Evolutionary conservation across 1,284 basidiomycete species (phyloP).

Genomic region (Schizophyllum amplum): DNA sequence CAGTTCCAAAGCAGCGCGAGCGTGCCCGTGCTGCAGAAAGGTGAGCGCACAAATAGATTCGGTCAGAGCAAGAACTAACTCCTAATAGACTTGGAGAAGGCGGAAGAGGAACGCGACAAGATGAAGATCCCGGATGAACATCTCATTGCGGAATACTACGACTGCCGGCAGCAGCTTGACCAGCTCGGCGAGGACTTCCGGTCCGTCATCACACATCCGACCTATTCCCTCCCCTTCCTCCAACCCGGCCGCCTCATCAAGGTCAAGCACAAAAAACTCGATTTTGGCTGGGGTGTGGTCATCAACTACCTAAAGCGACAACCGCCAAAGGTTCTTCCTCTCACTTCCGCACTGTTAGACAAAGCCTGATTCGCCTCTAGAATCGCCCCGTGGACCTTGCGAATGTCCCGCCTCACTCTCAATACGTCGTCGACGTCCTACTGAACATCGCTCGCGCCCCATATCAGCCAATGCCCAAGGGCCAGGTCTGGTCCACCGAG

Average conservation of each 20-base stretch:
- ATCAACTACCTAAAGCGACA: constrained; percentile 87
- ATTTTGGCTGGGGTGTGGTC: constrained; percentile 96
- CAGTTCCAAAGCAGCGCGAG: constrained; percentile 95
- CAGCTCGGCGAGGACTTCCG: constrained; percentile 84
- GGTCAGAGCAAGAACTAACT: constrained; percentile 6
- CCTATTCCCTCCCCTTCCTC: constrained; percentile 89
- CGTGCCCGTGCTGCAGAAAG: constrained; percentile 82
- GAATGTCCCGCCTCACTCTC: constrained; percentile 74
- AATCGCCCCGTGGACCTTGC: constrained; percentile 55
- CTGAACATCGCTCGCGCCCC: constrained; percentile 57
- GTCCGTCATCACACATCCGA: constrained; percentile 91
- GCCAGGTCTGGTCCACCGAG: not conserved
- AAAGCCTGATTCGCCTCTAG: constrained; percentile 22
- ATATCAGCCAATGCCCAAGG: not conserved
- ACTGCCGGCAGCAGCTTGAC: constrained; percentile 85
- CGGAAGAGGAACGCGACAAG: constrained; percentile 63
- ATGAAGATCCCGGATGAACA: constrained; percentile 81
- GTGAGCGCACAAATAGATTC: constrained; percentile 33
- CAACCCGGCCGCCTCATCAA: constrained; percentile 89
- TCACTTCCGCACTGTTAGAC: not conserved
- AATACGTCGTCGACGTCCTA: constrained; percentile 93
- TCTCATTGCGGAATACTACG: constrained; percentile 85
- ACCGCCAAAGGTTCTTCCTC: constrained; percentile 51
- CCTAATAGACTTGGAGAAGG: constrained; percentile 59
- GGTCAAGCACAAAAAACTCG: constrained; percentile 77